phyloP scores from a whole-genome alignment of 345 rosid species.

The Eucalyptus melliodora region DNA sequence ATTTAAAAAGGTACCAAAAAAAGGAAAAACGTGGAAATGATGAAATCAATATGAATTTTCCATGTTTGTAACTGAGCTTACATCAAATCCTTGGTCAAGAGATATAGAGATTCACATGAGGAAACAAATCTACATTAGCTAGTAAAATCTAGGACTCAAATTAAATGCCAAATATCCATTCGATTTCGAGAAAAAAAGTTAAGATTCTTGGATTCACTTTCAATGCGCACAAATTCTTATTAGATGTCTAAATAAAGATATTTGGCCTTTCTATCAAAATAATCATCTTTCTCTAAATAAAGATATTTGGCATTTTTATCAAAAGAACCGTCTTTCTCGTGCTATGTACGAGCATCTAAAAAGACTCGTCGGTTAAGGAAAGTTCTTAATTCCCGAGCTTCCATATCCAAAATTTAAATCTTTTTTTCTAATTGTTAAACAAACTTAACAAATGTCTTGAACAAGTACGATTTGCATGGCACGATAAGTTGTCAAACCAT shows the following conservation, averaged over 20 bases:
- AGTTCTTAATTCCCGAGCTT: neutral
- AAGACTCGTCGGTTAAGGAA: neutral
- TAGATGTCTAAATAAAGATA: neutral
- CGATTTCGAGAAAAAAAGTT: neutral
- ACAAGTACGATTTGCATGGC: no score
- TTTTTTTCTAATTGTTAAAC: no score
- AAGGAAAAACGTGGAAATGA: neutral
- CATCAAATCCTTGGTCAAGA: neutral
- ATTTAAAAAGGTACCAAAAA: neutral
- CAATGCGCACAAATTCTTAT: rapidly evolving
- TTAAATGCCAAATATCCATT: neutral
- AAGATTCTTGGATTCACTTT: neutral
- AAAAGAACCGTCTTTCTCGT: neutral
- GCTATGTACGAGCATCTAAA: neutral
- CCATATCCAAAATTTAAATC: neutral
- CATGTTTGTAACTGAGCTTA: neutral
- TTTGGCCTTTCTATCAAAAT: no score
- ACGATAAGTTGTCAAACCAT: neutral
- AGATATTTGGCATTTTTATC: no score
- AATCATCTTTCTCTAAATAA: neutral
- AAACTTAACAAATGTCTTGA: neutral
- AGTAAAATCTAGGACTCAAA: neutral
- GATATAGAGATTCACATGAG: neutral
- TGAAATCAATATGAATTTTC: neutral
- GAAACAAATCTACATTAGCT: neutral